These are phyloP conservation scores for Colletotrichum coccodes DNA, from an alignment of 2,329 filamentous ascomycete species.

Conservation along the genomic window DNA sequence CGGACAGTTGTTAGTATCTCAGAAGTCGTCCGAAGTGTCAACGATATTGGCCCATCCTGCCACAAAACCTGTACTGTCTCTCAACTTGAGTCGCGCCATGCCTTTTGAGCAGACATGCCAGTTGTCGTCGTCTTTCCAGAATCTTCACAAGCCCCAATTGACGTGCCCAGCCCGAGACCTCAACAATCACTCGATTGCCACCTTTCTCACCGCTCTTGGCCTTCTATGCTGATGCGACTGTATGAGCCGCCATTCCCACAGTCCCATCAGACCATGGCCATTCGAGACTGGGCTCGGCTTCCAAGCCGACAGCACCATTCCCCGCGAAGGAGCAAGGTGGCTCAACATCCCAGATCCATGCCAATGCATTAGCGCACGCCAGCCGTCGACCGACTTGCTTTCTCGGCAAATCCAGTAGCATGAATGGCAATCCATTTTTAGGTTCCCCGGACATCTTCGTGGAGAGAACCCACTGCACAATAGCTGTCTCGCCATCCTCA, in stretches of 20 bases:
- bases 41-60: background rate
- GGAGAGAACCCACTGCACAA: background rate
- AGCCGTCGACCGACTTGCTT: background rate
- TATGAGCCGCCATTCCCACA: background rate
- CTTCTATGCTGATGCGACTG: background rate
- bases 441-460: background rate
- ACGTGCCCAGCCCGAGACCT: background rate
- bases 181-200: background rate
- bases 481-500: background rate
- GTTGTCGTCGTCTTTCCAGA: background rate
- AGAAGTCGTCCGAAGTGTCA: background rate
- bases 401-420: conserved; percentile 10
- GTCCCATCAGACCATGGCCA: background rate
- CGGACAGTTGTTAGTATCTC: background rate
- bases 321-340: background rate
- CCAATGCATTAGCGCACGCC: conserved; percentile 22
- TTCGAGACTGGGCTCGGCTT: background rate
- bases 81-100: background rate
- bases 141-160: background rate
- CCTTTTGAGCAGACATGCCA: background rate
- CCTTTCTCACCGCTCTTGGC: background rate
- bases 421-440: background rate
- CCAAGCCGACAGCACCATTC: background rate
- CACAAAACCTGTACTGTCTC: background rate
- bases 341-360: conserved; percentile 5